A percentile compares a stretch with the other conserved stretches of the same genome.
Conservation (phyloP, 352 stramenopile species). For the Globisporangium carolinianum region DNA sequence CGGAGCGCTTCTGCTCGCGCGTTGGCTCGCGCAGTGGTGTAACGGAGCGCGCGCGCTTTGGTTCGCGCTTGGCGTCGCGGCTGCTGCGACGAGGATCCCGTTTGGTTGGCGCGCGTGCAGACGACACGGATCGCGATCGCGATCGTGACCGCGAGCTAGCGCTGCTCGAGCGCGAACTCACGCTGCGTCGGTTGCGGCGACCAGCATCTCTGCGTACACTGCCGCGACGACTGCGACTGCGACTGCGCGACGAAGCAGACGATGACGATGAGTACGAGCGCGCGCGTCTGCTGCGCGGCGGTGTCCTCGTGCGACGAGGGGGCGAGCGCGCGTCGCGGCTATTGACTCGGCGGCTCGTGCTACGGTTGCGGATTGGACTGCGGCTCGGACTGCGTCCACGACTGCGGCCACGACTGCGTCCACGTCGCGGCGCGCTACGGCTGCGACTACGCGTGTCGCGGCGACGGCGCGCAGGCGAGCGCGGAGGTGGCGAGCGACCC, state of each 20-base stretch:
- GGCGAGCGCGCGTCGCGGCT: constrained; percentile 5
- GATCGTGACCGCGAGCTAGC: constrained; percentile 14
- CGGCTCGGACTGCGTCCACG: constrained; percentile 7
- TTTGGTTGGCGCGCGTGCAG: too few relatives aligned
- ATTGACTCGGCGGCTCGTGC: background rate
- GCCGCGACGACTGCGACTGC: background rate
- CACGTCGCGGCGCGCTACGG: constrained; percentile 1
- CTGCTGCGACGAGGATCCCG: too few relatives aligned
- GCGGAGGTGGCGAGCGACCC: background rate
- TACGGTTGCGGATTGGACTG: background rate
- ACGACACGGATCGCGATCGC: constrained; percentile 4
- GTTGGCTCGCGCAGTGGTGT: constrained; percentile 5
- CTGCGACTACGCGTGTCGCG: background rate
- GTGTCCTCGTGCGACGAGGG: background rate
- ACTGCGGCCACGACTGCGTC: constrained; percentile 8
- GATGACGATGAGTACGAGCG: constrained; percentile 12
- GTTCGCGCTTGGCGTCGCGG: background rate
- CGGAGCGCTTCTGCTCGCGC: background rate
- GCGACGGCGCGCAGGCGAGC: background rate
- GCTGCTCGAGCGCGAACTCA: constrained; percentile 4
- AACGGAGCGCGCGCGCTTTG: constrained; percentile 2
- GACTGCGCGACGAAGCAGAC: constrained; percentile 8
- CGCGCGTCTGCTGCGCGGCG: constrained; percentile 10
- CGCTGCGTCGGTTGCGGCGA: background rate
- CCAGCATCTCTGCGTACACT: background rate